Evolutionary conservation across 495 filamentous ascomycete genomes (phyloP), one percentile per base, ranked within the genome.

Genomic region (Penicillium crystallinum): DNA sequence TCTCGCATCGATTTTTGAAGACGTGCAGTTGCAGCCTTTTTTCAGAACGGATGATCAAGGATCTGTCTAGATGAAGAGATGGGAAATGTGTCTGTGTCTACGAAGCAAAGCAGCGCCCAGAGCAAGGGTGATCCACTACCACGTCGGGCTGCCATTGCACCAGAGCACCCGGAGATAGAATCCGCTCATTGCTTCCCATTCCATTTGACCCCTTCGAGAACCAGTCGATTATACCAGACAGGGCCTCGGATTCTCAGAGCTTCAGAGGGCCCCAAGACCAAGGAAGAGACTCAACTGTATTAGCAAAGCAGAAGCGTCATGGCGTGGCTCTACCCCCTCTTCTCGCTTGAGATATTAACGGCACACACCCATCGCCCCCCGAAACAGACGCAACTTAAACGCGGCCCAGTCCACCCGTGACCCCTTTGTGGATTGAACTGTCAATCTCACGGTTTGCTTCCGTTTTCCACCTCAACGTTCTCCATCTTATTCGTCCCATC

Each of bases 151-250:
- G 29, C 56, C 19, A 55, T 58, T 58, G 52, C 51, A 47, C 51
- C 27, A 50, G 14, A 31, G 29, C n/a, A 11, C 41, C 33, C 56
- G 56, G 56, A 58, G 42, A 58, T 51, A 52, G 30, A 55, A 40
- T 55, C 56, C 56, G 56, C 42, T 23, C 49, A 40, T 41, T 47
- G 51, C 5, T 18, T 35, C 5, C 25, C 46, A 55, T 45, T 50
- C 40, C 53, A 39, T 8, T 45, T 5, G 29, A 19, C 46, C 33
- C 29, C 42, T 39, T 51, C 27, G 36, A 46, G 36, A 51, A 38
- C 30, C 12, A 3, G 7, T 27, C 31, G n/a, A n/a, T n/a, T n/a
- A n/a, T n/a, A n/a, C n/a, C n/a, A n/a, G n/a, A n/a, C n/a, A n/a
- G n/a, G n/a, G n/a, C n/a, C n/a, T n/a, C n/a, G n/a, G n/a, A n/a